These are phyloP conservation scores for Aegle marmelos DNA, from an alignment of 345 rosid species.

Conservation along the genomic window DNA sequence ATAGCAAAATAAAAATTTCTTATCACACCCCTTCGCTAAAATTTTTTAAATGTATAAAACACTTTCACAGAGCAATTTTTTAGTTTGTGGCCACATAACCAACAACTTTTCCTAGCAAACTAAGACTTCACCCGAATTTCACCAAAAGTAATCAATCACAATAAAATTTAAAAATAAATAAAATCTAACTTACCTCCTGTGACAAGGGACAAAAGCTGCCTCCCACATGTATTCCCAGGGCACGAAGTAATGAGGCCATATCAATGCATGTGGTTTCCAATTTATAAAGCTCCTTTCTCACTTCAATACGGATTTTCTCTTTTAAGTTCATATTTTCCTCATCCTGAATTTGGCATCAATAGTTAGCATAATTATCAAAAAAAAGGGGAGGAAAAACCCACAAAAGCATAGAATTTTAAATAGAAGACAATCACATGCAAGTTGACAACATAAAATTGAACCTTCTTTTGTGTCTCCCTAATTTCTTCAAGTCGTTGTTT, in stretches of 20 bases:
- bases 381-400: neutral
- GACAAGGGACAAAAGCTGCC: slow-evolving; percentile 53
- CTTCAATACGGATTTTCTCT: slow-evolving; percentile 59
- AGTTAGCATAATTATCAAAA: neutral
- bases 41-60: neutral
- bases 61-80: neutral
- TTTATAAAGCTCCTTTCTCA: slow-evolving; percentile 52
- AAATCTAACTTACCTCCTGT: slow-evolving; percentile 48
- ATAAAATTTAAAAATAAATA: neutral
- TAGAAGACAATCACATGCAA: neutral
- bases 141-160: neutral
- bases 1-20: neutral
- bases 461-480: slow-evolving; percentile 88
- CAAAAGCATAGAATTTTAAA: neutral
- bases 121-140: neutral
- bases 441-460: slow-evolving; percentile 10
- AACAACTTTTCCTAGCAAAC: neutral
- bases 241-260: slow-evolving; percentile 77
- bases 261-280: slow-evolving; percentile 56
- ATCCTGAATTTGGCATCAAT: slow-evolving; percentile 40
- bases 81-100: neutral
- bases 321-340: slow-evolving; percentile 74
- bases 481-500: slow-evolving; percentile 85
- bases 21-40: too few relatives aligned
- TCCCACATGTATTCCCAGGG: slow-evolving; percentile 61